Conservation (phyloP, 2,329 filamentous ascomycete genomes). For the Colletotrichum incanum region DNA sequence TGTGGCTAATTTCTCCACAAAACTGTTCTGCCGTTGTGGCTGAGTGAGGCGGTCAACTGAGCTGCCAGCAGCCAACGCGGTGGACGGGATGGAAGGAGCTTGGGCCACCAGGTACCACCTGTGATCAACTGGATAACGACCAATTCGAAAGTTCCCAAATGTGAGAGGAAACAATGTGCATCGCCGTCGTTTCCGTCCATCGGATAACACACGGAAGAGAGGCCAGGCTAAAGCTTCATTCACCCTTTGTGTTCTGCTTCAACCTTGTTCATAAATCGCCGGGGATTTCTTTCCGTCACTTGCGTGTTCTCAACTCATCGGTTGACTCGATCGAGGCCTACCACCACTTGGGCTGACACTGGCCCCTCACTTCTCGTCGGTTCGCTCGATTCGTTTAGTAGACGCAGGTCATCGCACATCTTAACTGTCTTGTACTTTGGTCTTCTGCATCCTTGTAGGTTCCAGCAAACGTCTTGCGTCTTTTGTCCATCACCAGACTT, state of each 20-base stretch:
- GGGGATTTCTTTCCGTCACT: background rate
- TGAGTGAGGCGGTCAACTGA: background rate
- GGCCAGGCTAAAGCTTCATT: background rate
- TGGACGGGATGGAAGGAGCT: background rate
- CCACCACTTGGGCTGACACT: background rate
- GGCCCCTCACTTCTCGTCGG: no score
- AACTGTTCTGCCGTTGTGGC: constrained; percentile 19
- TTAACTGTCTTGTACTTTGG: background rate
- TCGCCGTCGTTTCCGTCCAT: background rate
- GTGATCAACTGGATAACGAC: background rate
- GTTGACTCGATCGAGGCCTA: background rate
- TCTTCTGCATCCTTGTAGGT: background rate
- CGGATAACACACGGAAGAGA: background rate
- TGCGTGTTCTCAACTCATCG: background rate
- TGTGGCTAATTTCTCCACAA: constrained; percentile 17
- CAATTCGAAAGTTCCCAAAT: background rate
- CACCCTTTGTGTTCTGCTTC: no score
- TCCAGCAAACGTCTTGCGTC: background rate
- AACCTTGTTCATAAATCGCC: background rate
- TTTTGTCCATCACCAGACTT: background rate
- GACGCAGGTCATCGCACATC: no score
- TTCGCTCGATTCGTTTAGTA: background rate
- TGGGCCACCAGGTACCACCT: background rate
- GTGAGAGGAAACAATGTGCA: background rate
- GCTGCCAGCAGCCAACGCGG: background rate